phyloP scores from a whole-genome alignment of 306 rosid genomes.

The Rosa chinensis region DNA sequence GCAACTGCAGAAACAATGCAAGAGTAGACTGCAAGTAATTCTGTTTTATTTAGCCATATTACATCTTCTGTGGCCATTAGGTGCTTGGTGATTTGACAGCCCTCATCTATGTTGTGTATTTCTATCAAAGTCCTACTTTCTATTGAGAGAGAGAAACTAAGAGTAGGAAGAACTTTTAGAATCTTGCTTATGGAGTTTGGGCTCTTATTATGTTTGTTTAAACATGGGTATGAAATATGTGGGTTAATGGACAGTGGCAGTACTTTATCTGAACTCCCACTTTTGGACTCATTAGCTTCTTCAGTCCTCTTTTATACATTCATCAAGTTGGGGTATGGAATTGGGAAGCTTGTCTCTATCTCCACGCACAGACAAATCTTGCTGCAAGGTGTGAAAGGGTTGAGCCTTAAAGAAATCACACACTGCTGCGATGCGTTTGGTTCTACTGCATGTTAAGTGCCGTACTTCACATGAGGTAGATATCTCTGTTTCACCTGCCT shows the following conservation, averaged over 20 bases:
- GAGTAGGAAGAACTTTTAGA: conserved; percentile 45
- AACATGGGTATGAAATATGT: conserved; percentile 51
- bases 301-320: conserved; percentile 37
- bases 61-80: conserved; percentile 44
- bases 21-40: conserved; percentile 44
- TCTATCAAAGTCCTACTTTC: conserved; percentile 39
- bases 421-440: conserved; percentile 49
- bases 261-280: conserved; percentile 28
- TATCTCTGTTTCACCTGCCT: conserved; percentile 33
- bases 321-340: conserved; percentile 50
- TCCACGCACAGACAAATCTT: conserved; percentile 49
- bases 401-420: conserved; percentile 50
- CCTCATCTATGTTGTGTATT: conserved; percentile 51
- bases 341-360: conserved; percentile 40
- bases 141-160: conserved; percentile 42
- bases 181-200: conserved; percentile 57
- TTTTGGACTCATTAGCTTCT: conserved; percentile 25
- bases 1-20: conserved; percentile 68
- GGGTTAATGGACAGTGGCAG: conserved; percentile 51
- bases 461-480: conserved; percentile 74
- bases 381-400: conserved; percentile 63
- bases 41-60: conserved; percentile 39
- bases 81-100: conserved; percentile 43
- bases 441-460: conserved; percentile 41
- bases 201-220: conserved; percentile 46